phyloP scores from a whole-genome alignment of 192 early-diverging fungal species.

The Rhizoclosmatium globosum region DNA sequence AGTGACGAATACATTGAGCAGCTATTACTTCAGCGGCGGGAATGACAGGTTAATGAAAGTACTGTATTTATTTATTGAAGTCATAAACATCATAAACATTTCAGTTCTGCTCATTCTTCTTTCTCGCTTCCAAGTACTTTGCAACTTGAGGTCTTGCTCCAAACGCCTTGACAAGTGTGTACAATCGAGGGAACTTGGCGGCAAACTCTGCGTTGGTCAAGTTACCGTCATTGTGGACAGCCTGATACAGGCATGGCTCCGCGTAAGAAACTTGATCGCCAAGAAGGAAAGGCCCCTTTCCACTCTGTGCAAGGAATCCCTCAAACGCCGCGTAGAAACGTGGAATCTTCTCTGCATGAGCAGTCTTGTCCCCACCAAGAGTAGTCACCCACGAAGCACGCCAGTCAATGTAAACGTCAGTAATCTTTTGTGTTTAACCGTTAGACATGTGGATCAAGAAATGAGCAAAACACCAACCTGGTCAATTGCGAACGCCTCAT shows the following conservation, averaged over 20 bases:
- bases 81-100: too few species aligned
- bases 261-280: background rate
- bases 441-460: too few species aligned
- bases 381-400: too few species aligned
- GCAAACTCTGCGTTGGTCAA: background rate
- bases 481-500: too few species aligned
- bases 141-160: background rate
- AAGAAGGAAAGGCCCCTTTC: background rate
- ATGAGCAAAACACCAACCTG: too few species aligned
- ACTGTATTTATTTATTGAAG: too few species aligned
- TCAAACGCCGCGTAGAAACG: too few species aligned
- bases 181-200: conserved; percentile 1
- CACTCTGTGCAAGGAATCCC: background rate
- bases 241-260: background rate
- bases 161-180: background rate
- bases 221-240: background rate
- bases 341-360: too few species aligned
- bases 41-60: too few species aligned
- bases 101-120: background rate
- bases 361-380: too few species aligned
- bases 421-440: too few species aligned
- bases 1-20: conserved; percentile 4
- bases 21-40: background rate
- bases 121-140: background rate
- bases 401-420: too few species aligned